Evolutionary conservation across 305 asterid genomes (phyloP), one percentile per base, ranked within the genome.

Genomic region (Withania somnifera): DNA sequence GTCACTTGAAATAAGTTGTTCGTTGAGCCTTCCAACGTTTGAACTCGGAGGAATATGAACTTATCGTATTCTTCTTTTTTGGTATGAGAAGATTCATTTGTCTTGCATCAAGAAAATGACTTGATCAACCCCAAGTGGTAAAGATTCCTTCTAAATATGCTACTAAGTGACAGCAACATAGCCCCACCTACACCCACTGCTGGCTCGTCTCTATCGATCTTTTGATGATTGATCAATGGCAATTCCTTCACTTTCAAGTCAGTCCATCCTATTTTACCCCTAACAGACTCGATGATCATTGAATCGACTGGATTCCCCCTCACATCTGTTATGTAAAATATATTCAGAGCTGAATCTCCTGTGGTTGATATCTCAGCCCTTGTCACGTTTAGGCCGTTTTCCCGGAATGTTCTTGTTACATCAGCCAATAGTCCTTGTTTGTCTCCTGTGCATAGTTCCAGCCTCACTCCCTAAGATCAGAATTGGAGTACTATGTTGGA

Each of bases 331-430:
- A 93, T 91, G 71, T 93, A 89, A 83, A 93, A 93, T 28, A 87
- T 81, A 75, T 92, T 91, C 17, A 9, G 83, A 4, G 91, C 94
- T 11, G 82, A 83, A 32, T 87, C 91, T 51, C 54, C 81, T 7
- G 78, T 24, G 5, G 98, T 93, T 0, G 97, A 94, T 82, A 96
- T 91, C 87, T 96, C 99, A 0, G 98, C 98, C 81, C 97, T 87
- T 1, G 93, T 90, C 61, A 96, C 93, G 5, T 94, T 94, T 19
- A 96, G 87, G 56, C 95, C 98, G 20, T 92, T 96, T 84, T 96
- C 99, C 0, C 99, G 93, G 88, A 96, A 94, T 67, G 95, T 96
- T 86, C 99, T 81, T 5, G 90, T 96, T 15, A 96, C 99, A 4
- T 91, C 93, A 0, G 99, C 97, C 28, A 96, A 81, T 20, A 96